phyloP scores from a whole-genome alignment of 345 rosid genomes.

The Acer yangbiense region DNA sequence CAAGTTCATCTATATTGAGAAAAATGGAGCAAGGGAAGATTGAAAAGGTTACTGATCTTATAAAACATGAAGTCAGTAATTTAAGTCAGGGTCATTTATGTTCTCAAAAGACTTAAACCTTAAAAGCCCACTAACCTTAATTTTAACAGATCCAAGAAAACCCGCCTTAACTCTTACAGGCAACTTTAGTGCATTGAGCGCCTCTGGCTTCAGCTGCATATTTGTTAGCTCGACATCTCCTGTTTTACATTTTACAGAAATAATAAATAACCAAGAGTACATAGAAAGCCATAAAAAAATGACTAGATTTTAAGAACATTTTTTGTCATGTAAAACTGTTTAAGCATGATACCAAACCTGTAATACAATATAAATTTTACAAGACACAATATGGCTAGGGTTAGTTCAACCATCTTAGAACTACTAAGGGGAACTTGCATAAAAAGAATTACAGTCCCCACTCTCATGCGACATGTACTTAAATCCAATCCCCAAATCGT shows the following conservation, averaged over 20 bases:
- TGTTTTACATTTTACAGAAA: slow-evolving; percentile 33
- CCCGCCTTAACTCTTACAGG: slow-evolving; percentile 99
- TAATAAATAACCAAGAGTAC: background rate
- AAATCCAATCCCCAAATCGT: background rate
- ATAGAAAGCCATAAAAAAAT: background rate
- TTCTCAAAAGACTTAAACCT: background rate
- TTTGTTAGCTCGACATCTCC: slow-evolving; percentile 95
- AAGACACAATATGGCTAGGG: background rate
- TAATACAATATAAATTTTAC: background rate
- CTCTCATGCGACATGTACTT: background rate
- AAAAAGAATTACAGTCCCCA: background rate
- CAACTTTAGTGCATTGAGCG: slow-evolving; percentile 89
- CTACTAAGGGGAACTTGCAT: background rate
- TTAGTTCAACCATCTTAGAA: background rate
- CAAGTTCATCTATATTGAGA: background rate
- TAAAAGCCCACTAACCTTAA: slow-evolving; percentile 62
- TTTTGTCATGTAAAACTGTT: background rate
- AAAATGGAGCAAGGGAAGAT: background rate
- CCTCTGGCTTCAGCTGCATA: slow-evolving; percentile 99
- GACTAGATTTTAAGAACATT: background rate
- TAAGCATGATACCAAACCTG: background rate
- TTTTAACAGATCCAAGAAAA: slow-evolving; percentile 97
- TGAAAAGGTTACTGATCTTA: background rate
- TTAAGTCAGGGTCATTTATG: background rate
- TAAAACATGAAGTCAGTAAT: background rate